Evolutionary conservation across 179 eudicot genomes (phyloP), one percentile per base, ranked within the genome.

Genomic region (Heliamphora pulchella): DNA sequence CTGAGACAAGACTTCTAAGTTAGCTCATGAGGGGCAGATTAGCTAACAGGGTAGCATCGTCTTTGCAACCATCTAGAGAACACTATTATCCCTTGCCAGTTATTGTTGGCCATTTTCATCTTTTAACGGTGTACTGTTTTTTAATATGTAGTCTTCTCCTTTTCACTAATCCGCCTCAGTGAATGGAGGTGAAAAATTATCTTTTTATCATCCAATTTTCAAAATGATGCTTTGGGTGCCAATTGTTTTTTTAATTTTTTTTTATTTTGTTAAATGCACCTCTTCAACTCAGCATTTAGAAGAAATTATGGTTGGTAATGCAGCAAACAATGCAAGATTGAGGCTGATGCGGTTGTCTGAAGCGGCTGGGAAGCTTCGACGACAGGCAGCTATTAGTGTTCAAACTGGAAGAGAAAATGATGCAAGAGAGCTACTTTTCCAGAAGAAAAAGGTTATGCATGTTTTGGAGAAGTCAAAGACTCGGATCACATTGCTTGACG

Each of bases 311-410:
- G 64, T 64, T 48, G 44, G 76, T 83, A 71, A 55, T 85, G 50
- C 90, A 94, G 98, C 98, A 18, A 92, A 85, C 73, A 94, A 84
- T 85, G 91, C 96, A 84, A 88, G 97, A 82, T 80, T 84, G 83
- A 90, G 97, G 86, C 88, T 94, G 73, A 80, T 94, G 83, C 91
- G 98, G 67, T 83, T 94, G 89, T 92, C 97, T 74, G 96, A 94
- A 85, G 91, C 96, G 9, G 97, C 91, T 70, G 96, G 90, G 81
- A 91, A 86, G 80, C 89, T 94, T 84, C 86, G 87, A 74, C 89
- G 74, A 48, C 97, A 88, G 85, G 97, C 96, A 22, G 90, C 91
- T 66, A 80, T 82, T 77, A 86, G 85, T 84, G 85, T 91, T 80
- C 94, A 80, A 80, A 79, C 78, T 81, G 94, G 97, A 72, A 88